A percentile compares a stretch with the other conserved stretches of the same genome.
Conservation (phyloP, 2,329 filamentous ascomycete genomes). For the Pyrenophora teres region DNA sequence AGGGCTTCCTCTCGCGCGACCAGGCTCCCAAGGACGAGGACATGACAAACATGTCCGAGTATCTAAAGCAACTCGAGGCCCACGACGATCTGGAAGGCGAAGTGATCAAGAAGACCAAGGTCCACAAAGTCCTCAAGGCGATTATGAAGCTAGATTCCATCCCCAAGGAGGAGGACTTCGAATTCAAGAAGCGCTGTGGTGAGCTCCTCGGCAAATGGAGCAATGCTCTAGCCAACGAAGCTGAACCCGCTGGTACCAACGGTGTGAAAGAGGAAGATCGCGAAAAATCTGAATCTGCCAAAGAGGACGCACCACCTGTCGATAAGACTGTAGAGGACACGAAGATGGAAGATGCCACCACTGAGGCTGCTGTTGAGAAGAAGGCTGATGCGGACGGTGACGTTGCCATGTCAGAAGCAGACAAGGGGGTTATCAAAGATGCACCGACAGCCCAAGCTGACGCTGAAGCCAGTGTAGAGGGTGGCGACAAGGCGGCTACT, state of each 20-base stretch:
- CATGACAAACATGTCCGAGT: slow-evolving; percentile 78
- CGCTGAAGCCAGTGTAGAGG: slow-evolving; percentile 13
- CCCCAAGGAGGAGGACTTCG: slow-evolving; percentile 77
- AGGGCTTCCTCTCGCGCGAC: slow-evolving; percentile 85
- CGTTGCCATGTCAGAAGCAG: slow-evolving; percentile 33
- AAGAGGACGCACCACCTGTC: slow-evolving; percentile 37
- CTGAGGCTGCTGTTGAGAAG: slow-evolving; percentile 26
- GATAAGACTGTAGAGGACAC: slow-evolving; percentile 39
- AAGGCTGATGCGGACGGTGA: slow-evolving; percentile 31
- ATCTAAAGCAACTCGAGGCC: slow-evolving; percentile 78
- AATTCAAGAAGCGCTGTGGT: slow-evolving; percentile 84
- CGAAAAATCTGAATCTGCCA: slow-evolving; percentile 45
- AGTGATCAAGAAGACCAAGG: slow-evolving; percentile 91
- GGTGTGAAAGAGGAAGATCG: slow-evolving; percentile 45
- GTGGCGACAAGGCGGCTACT: slow-evolving; percentile 11
- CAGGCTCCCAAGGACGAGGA: slow-evolving; percentile 84
- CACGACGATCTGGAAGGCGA: slow-evolving; percentile 81
- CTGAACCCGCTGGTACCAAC: slow-evolving; percentile 37
- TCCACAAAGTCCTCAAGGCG: slow-evolving; percentile 96
- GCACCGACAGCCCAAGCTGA: slow-evolving; percentile 24
- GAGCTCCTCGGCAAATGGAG: slow-evolving; percentile 87
- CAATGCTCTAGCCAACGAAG: slow-evolving; percentile 63
- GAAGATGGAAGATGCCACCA: slow-evolving; percentile 30
- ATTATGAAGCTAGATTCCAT: slow-evolving; percentile 87
- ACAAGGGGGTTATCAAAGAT: slow-evolving; percentile 25